Base-by-base conservation (phyloP, 805 yeast species). In the Candida silvatica region DNA sequence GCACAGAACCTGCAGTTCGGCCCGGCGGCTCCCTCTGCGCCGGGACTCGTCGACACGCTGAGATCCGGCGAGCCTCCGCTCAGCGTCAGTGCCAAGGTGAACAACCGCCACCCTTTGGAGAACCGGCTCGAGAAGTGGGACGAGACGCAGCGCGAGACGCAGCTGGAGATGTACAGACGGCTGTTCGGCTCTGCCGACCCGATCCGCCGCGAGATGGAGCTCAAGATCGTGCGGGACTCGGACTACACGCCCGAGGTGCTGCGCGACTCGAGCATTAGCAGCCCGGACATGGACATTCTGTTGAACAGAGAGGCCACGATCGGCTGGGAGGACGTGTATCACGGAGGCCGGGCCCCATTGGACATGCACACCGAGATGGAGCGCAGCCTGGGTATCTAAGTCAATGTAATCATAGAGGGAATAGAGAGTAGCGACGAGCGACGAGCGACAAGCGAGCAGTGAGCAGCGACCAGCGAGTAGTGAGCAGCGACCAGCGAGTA, bases 321-420 rank as follows among this genome's bases (percentile, higher is more conserved):
- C 28, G 96, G 85, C 48, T 90, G 97, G 97, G 97, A 92, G 50
- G 97, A 92, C 50, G 70, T 90, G 16, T 88, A 88, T 56, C 66
- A 67, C 19, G 80, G 73, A 34, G 54, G 55, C 19, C 44, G 53
- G 19, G 51, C 56, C 28, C 63, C 53, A 19, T 46, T 39, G 22
- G 84, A 78, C 49, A 71, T 86, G 64, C 95, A 85, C 54, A 52
- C 76, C 12, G 86, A 80, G 48, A 67, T 86, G 68, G 92, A 82
- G 58, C 71, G 62, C 51, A 69, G 65, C 37, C 59, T 80, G 61
- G 77, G 77, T 31, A 63, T 74, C 37, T 69, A 56, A 56, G 24
- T 39, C 35, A 16, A 14, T 24, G 20, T 24, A 7, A 11, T 11
- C 18, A 20, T 14, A 14, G n/a, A n/a, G n/a, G n/a, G n/a, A n/a